Evolutionary conservation across 371 early-diverging fungal genomes (phyloP).

Genomic region (Lichtheimia ornata): DNA sequence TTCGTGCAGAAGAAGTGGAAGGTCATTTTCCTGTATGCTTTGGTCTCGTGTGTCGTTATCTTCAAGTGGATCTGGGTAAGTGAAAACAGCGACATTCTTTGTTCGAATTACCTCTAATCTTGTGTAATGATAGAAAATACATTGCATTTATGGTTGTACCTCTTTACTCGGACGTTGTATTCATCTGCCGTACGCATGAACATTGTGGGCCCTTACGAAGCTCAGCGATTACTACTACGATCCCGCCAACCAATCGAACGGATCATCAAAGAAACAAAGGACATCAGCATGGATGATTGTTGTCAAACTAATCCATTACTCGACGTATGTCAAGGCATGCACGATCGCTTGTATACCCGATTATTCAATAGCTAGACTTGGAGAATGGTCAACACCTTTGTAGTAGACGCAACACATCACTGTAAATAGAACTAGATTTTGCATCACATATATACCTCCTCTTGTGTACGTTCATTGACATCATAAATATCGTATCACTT

Average conservation of each 20-base stretch:
- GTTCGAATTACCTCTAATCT: too few relatives aligned
- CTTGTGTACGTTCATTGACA: neutral
- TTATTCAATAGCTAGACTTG: constrained; percentile 76
- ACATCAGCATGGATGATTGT: constrained; percentile 54
- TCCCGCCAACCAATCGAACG: constrained; percentile 59
- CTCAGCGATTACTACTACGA: constrained; percentile 72
- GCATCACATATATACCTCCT: too few relatives aligned
- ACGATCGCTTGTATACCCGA: constrained; percentile 85
- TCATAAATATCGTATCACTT: too few relatives aligned
- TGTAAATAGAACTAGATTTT: too few relatives aligned
- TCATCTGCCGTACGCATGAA: constrained; percentile 91
- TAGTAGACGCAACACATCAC: too few relatives aligned
- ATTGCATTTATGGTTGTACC: constrained; percentile 76
- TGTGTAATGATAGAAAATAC: constrained; percentile 55
- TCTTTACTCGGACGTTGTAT: constrained; percentile 79
- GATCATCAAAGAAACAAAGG: constrained; percentile 43
- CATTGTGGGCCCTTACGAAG: constrained; percentile 85
- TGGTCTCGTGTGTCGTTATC: constrained; percentile 63
- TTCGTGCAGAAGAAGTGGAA: constrained; percentile 54
- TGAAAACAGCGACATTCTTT: neutral
- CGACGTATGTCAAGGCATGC: constrained; percentile 88
- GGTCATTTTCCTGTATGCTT: constrained; percentile 77
- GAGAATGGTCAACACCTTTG: neutral
- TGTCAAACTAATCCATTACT: constrained; percentile 74
- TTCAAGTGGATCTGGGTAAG: constrained; percentile 60